Evolutionary conservation across 345 rosid species (phyloP), one percentile per base, ranked within the genome.

Genomic region (Euphorbia peplus): DNA sequence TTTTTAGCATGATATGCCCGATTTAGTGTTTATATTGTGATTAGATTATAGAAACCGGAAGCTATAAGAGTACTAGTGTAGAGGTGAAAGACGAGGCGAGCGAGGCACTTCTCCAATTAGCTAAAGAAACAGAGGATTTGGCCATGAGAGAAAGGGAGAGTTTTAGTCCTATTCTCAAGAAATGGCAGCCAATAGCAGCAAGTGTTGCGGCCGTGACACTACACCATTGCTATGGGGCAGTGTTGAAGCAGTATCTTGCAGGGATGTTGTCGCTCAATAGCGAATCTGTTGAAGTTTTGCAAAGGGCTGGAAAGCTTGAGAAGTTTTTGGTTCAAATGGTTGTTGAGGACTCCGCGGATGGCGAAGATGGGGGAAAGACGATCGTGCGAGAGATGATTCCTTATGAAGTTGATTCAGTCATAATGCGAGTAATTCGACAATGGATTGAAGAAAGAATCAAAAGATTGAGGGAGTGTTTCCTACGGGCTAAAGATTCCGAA

Each of bases 331-430:
- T 87, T 39, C 95, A 91, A 63, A 87, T 95, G 96, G 89, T 91
- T 68, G 96, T 86, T 55, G 93, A 95, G 72, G 96, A 93, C 75
- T 74, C 96, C 0, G 87, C 64, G 24, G 99, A 89, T 28, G 84
- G 84, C 22, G 93, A 93, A 64, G 97, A 90, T 58, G 97, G 99
- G 57, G 99, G 97, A 32, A 89, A 84, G 64, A 79, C 78, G 3
- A 84, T 91, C 14, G 87, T 95, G 28, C 72, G 86, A 70, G 89
- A 95, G 76, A 95, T 95, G 97, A 75, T 76, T 46, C 99, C 97
- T 0, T 95, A 85, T 29, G 97, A 95, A 72, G 88, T 90, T n/a
- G 95, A 91, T 44, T 79, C 89, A 0, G 82, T 84, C 67, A 82
- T 88, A 63, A 3, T 85, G 62, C 81, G 70, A 26, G 85, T 87